Base-by-base conservation (phyloP, 352 stramenopile species). In the Phytophthora pluvialis region DNA sequence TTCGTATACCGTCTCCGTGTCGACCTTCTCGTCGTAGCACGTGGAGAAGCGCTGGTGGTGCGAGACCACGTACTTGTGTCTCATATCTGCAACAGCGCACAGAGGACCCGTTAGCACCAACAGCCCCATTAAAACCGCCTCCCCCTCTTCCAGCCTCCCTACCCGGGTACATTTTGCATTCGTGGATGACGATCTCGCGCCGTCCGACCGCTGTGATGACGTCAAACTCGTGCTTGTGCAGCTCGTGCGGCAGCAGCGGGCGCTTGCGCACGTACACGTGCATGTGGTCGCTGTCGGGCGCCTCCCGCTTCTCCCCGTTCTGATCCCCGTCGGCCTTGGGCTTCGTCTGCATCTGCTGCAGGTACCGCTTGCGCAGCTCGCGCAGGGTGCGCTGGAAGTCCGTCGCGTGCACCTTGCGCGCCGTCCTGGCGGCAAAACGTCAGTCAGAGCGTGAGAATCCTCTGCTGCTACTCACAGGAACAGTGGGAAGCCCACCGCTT, bases 111-210 rank as follows among this genome's bases (percentile, higher is more conserved):
- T 40, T 18, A 62, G 50, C 18, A 28, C 7, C 1, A 26, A 16
- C 3, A 47, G 5, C 28, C 4, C 8, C 33, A 31, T 18, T 61
- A 55, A 35, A 33, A 7, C 12, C 26, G 25, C n/a, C 15, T 53
- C 29, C 5, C 29, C 3, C 11, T 46, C 18, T 18, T 43, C 25
- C 21, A 21, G 21, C 21, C 6, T 39, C 10, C 67, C 5, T 72
- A 88, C 78, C 71, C 8, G 81, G 72, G 69, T 97, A 92, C 89
- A 97, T 97, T 44, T 91, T 84, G 72, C 87, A 94, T 68, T 97
- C 90, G 68, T 97, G 87, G 51, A 97, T 84, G 38, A 95, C 80
- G 61, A 94, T 88, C 45, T 90, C 73, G 29, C 65, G 73, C 50
- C 67, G 45, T 0, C 73, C 81, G 31, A 83, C 73, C 16, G 86